Percentiles rank a stretch among this genome's conserved stretches.
phyloP scores from a whole-genome alignment of 2,329 filamentous ascomycete species.

The Colletotrichum acutatum region DNA sequence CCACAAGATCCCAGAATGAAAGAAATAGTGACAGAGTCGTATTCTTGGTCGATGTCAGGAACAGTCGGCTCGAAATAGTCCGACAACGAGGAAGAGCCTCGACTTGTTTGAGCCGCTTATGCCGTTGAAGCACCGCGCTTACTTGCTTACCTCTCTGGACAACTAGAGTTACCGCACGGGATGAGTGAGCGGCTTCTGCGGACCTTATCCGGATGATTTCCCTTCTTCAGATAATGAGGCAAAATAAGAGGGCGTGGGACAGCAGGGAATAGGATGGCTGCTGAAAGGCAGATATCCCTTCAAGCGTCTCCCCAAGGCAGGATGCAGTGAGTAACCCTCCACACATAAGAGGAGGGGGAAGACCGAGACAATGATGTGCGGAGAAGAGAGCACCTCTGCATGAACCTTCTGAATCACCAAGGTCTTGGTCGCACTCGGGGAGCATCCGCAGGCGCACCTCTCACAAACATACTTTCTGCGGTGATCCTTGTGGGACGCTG shows the following conservation, averaged over 20 bases:
- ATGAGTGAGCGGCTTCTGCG: background rate
- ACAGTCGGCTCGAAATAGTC: background rate
- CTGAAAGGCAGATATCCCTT: background rate
- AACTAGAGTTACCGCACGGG: background rate
- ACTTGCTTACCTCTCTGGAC: too few relatives aligned
- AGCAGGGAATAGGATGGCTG: background rate
- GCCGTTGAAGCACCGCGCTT: background rate
- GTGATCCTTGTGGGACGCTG: constrained; percentile 11
- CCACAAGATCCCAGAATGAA: background rate
- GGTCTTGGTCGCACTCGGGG: constrained; percentile 1
- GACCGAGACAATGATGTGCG: background rate
- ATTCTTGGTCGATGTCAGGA: background rate
- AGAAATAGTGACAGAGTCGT: background rate
- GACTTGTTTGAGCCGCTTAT: background rate
- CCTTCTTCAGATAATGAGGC: background rate
- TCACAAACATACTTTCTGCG: background rate
- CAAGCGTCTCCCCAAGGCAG: background rate
- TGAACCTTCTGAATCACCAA: constrained; percentile 19
- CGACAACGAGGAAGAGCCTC: too few relatives aligned
- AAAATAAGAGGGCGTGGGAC: background rate
- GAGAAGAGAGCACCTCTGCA: background rate
- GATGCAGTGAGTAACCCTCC: background rate
- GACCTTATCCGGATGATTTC: background rate
- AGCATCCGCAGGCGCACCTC: background rate
- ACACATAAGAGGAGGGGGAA: background rate